Percentiles rank a stretch among this genome's conserved stretches.
phyloP scores from a whole-genome alignment of 441 rosid species.

The Iberis amara region DNA sequence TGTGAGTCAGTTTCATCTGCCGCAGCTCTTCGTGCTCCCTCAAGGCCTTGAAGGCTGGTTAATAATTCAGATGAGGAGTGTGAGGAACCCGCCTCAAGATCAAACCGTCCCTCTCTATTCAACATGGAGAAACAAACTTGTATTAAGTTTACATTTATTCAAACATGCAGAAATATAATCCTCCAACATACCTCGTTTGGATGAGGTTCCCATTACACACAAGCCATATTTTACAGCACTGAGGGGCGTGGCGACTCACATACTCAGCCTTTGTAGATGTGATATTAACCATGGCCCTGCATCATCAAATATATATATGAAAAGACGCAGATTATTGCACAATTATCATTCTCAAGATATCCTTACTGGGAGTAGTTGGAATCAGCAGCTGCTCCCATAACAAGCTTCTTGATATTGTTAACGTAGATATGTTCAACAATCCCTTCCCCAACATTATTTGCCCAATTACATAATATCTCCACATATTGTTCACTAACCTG shows the following conservation, averaged over 20 bases:
- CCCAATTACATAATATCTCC: slow-evolving; percentile 34
- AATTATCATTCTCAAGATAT: slow-evolving; percentile 12
- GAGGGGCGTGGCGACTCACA: slow-evolving; percentile 37
- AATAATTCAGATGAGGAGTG: slow-evolving; percentile 21
- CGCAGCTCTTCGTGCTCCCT: slow-evolving; percentile 29
- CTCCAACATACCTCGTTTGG: slow-evolving; percentile 38
- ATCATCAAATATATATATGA: slow-evolving; percentile 23
- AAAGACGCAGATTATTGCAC: not conserved
- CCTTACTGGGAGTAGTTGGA: slow-evolving; percentile 48
- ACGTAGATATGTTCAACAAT: slow-evolving; percentile 46
- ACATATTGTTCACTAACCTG: slow-evolving; percentile 41
- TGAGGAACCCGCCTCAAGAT: slow-evolving; percentile 16
- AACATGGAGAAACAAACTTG: not conserved
- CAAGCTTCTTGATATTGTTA: slow-evolving; percentile 52
- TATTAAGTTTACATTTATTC: not conserved
- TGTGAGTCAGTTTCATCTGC: slow-evolving; percentile 29
- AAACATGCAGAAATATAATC: slow-evolving; percentile 22
- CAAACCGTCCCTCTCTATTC: slow-evolving; percentile 36
- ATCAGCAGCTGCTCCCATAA: slow-evolving; percentile 75
- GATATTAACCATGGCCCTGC: slow-evolving; percentile 46
- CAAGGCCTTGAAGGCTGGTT: slow-evolving; percentile 22
- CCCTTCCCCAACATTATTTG: slow-evolving; percentile 47
- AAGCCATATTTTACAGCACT: slow-evolving; percentile 49
- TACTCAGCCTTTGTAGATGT: slow-evolving; percentile 50
- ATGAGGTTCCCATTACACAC: slow-evolving; percentile 50